Conservation (phyloP, 768 basidiomycete species). For the Melanogaster broomeanus region DNA sequence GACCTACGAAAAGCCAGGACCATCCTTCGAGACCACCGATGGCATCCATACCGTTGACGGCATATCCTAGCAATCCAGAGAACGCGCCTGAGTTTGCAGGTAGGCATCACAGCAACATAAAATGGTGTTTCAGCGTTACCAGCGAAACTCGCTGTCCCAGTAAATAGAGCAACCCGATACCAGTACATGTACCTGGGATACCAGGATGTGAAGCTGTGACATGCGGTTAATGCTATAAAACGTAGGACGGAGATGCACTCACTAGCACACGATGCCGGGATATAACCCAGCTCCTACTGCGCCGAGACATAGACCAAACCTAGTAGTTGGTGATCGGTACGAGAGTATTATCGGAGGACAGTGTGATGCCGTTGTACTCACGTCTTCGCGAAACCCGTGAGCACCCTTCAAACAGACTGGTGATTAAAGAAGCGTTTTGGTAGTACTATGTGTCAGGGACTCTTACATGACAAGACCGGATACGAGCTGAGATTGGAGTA, state of each 20-base stretch:
- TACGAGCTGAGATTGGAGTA: no score
- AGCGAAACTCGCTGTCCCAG: conserved; percentile 62
- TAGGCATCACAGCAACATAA: not conserved
- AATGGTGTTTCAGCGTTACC: conserved; percentile 27
- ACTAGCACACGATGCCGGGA: conserved; percentile 78
- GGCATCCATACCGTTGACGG: conserved; percentile 53
- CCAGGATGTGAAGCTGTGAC: conserved; percentile 59
- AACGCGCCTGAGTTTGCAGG: conserved; percentile 43
- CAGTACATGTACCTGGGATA: conserved; percentile 65
- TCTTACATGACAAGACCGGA: conserved; percentile 60
- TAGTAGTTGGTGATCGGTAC: conserved; percentile 62
- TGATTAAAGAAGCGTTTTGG: not conserved
- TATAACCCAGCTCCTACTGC: conserved; percentile 71
- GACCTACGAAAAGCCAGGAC: conserved; percentile 68
- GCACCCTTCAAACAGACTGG: conserved; percentile 40
- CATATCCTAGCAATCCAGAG: conserved; percentile 59
- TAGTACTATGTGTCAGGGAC: not conserved
- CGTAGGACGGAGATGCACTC: conserved; percentile 13
- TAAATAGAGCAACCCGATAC: conserved; percentile 62
- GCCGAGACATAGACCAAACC: conserved; percentile 59
- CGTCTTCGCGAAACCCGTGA: conserved; percentile 72
- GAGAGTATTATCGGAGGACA: conserved; percentile 38
- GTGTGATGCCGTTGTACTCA: conserved; percentile 66
- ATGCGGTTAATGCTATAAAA: not conserved
- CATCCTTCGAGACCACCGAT: conserved; percentile 51